Percentiles rank a stretch among this genome's conserved stretches.
phyloP scores from a whole-genome alignment of 305 asterid genomes.

The Andrographis paniculata region DNA sequence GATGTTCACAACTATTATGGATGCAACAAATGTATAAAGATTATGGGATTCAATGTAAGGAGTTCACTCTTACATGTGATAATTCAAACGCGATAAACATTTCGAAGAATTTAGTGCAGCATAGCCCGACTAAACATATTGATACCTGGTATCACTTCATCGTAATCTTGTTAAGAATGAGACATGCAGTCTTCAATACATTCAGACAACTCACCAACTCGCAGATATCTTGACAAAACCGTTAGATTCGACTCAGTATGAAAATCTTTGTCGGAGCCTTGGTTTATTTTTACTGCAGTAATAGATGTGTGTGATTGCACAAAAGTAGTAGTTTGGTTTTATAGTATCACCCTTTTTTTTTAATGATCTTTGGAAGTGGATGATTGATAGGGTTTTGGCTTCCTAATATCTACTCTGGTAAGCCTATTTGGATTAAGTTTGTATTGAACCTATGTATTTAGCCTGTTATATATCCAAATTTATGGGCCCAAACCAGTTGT shows the following conservation, averaged over 20 bases:
- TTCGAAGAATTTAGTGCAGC: not conserved
- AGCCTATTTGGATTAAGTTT: no score
- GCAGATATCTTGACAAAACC: not conserved
- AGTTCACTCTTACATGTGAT: not conserved
- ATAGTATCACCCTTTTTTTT: no score
- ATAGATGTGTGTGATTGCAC: no score
- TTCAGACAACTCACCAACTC: not conserved
- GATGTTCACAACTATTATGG: not conserved
- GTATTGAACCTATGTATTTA: no score
- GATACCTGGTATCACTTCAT: not conserved
- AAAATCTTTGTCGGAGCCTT: no score
- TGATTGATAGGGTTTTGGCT: no score
- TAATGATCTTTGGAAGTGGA: no score
- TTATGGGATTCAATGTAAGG: not conserved
- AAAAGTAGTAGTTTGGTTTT: conserved; percentile 1
- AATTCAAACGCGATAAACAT: not conserved
- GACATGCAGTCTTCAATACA: not conserved
- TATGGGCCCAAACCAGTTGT: no score
- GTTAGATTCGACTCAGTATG: no score
- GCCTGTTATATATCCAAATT: no score
- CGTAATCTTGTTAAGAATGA: not conserved
- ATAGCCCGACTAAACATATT: not conserved
- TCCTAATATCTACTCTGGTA: no score
- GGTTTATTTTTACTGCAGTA: no score
- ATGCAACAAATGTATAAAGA: not conserved